Conservation (phyloP, 1,284 basidiomycete species). For the Spongiforma sp. region DNA sequence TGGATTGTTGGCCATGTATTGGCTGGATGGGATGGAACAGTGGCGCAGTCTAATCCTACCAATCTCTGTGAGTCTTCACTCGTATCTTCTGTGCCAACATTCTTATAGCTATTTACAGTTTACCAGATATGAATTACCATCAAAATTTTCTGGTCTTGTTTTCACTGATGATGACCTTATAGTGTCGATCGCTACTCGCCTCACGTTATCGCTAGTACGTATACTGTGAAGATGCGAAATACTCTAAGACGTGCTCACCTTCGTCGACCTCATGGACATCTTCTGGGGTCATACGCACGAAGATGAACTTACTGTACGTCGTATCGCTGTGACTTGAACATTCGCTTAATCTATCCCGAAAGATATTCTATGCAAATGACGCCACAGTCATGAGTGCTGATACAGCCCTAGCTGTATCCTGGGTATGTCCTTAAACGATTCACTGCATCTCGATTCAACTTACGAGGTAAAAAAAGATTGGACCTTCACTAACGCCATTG, state of each 20-base stretch:
- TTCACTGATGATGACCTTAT: conserved; percentile 6
- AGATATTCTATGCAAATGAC: conserved; percentile 82
- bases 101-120: conserved; percentile 44
- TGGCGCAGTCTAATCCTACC: conserved; percentile 65
- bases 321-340: not conserved
- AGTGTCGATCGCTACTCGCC: conserved; percentile 83
- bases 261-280: conserved; percentile 63
- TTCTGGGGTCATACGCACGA: conserved; percentile 88
- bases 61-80: conserved; percentile 60
- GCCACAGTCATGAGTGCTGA: conserved; percentile 62
- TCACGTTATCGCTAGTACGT: conserved; percentile 78
- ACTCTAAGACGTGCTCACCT: too few relatives aligned
- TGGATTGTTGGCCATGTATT: conserved; percentile 85
- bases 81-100: not conserved
- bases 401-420: too few relatives aligned
- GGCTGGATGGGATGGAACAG: conserved; percentile 77
- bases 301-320: conserved; percentile 72
- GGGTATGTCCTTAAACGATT: conserved; percentile 41
- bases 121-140: conserved; percentile 66
- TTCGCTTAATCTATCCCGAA: too few relatives aligned
- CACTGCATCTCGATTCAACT: not conserved
- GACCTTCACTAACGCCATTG: conserved; percentile 70
- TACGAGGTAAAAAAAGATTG: conserved; percentile 45
- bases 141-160: not conserved
- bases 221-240: too few relatives aligned